These are phyloP conservation scores for Azolla pinnata DNA, from an alignment of 75 land plant genomes.

Conservation along the genomic window DNA sequence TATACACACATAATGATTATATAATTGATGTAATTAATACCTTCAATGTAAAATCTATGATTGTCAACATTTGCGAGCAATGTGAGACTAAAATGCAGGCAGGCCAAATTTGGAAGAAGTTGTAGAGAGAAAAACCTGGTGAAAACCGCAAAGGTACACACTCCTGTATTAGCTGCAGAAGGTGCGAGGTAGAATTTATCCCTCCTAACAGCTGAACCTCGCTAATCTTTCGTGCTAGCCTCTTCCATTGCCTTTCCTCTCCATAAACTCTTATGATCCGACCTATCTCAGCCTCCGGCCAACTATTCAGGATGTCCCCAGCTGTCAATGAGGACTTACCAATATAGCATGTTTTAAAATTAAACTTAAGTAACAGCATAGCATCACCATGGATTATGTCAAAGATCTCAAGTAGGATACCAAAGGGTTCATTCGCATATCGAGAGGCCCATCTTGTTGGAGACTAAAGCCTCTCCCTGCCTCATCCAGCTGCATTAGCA, in stretches of 20 bases:
- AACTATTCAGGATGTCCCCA: conserved; percentile 72
- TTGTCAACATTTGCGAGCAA: too few species aligned
- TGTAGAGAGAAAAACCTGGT: background rate
- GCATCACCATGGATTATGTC: too few species aligned
- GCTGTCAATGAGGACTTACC: conserved; percentile 36
- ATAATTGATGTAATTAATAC: too few species aligned
- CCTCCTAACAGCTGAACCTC: conserved; percentile 68
- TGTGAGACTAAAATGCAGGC: too few species aligned
- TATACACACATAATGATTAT: too few species aligned
- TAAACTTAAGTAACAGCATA: too few species aligned
- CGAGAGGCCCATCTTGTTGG: conserved; percentile 73
- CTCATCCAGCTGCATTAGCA: conserved; percentile 67
- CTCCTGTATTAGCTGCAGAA: conserved; percentile 47
- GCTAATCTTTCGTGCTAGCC: conserved; percentile 59
- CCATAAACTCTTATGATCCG: conserved; percentile 90
- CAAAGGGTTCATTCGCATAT: conserved; percentile 96
- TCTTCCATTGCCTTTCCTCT: conserved; percentile 81
- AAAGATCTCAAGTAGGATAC: too few species aligned
- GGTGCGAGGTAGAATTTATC: conserved; percentile 63
- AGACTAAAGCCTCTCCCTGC: conserved; percentile 85
- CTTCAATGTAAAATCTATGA: too few species aligned
- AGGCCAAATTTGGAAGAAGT: too few species aligned
- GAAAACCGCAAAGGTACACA: background rate
- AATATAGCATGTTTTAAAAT: too few species aligned
- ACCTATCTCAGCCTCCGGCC: conserved; percentile 91